Base-by-base conservation (phyloP, 352 stramenopile genomes). In the Bremia lactucae region DNA sequence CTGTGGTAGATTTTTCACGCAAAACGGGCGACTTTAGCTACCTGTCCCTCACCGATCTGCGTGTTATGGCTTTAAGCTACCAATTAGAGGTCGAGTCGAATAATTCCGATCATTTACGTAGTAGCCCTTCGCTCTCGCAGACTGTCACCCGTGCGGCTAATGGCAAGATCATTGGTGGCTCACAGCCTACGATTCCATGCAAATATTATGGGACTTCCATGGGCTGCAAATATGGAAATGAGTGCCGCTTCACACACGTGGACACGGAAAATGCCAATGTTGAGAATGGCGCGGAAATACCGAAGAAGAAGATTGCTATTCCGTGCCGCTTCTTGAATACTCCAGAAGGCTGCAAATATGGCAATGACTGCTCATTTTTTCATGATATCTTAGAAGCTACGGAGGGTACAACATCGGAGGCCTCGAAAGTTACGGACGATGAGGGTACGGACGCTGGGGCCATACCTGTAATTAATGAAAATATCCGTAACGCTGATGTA, bases 1-100 rank as follows among this genome's bases (percentile, higher is more conserved):
- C 79, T 0, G 75, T 94, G 20, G 64, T 84, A 21, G 75, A 79
- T 29, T 94, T 94, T 41, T 74, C 81, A 8, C 76, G 77, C 46
- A 87, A 88, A 55, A 94, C 81, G 11, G 81, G 81, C 31, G 81
- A 94, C 55, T 92, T 91, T 53, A 60, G 70, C 9, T 82, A 75
- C 56, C 65, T 94, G 9, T 92, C 79, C 47, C 75, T 89, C 20
- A 83, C 77, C 33, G 81, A 94, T 65, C 44, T 92, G 60, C 77
- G 79, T 42, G 73, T 94, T 54, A 89, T 94, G 79, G 79, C 81
- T 46, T 52, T 94, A 54, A 75, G 76, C 20, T 94, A 91, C 54
- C 85, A 89, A 68, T 50, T 94, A 16, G 81, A 94, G 43, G 59
- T 70, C 1, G 81, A 94, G 48, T 52, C 63, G 6, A 86, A 89